Percentiles rank a stretch among this genome's conserved stretches.
phyloP scores from a whole-genome alignment of 1,284 basidiomycete species.

The Chiua sp. region DNA sequence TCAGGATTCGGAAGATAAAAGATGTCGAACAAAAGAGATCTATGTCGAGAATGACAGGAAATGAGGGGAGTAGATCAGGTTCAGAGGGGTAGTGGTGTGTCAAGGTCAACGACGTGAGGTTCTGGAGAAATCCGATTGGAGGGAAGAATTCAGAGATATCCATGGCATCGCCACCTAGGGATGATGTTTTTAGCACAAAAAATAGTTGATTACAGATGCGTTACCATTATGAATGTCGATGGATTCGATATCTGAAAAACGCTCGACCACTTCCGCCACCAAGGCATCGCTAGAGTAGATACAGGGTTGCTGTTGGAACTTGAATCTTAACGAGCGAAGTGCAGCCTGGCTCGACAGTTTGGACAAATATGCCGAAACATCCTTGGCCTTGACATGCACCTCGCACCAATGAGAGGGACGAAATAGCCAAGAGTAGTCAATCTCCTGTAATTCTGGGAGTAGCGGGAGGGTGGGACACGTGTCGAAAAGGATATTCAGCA shows the following conservation, averaged over 20 bases:
- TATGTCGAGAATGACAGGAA: background rate
- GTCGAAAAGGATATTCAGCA: background rate
- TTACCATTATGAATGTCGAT: background rate
- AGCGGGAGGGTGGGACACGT: background rate
- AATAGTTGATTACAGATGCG: background rate
- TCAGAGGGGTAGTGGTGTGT: background rate
- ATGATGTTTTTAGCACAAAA: background rate
- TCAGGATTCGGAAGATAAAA: background rate
- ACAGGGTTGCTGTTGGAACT: background rate
- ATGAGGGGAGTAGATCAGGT: background rate
- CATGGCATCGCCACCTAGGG: background rate
- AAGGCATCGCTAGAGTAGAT: background rate
- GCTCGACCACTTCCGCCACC: background rate
- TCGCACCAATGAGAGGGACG: background rate
- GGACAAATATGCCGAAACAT: background rate
- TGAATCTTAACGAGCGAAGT: background rate
- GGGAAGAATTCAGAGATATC: background rate
- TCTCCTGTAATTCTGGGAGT: background rate
- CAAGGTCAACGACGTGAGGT: background rate
- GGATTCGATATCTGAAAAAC: background rate
- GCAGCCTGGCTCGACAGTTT: background rate
- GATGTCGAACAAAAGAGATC: background rate
- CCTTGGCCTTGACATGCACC: background rate
- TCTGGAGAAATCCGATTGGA: background rate
- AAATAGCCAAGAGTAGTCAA: background rate